Evolutionary conservation across 2,329 filamentous ascomycete genomes (phyloP), one percentile per base, ranked within the genome.

Genomic region (Fusarium dimerum): DNA sequence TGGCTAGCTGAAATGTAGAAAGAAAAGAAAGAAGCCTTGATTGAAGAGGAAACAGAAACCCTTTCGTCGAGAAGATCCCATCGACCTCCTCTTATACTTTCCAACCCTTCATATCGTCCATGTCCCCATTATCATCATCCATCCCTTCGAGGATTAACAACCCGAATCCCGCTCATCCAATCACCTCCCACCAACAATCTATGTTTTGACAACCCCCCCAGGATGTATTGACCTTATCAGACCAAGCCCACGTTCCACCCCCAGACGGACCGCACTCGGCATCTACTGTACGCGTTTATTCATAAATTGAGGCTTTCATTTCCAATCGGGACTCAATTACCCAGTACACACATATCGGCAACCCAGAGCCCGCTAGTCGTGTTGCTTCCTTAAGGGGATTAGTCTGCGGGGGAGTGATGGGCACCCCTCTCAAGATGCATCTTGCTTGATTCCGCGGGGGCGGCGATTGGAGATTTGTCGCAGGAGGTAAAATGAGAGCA

Each of bases 251-350:
- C 20, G 20, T 26, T 26, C 20, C 20, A 26, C 20, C 20, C 20
- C 20, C 20, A 26, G 20, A 26, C 32, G 32, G 32, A 36, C 32
- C 10, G 13, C 13, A 15, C 32, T 36, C 32, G 32, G 32, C 32
- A 36, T 36, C 10, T 15, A 36, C 20, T 26, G 20, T 26, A 26
- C 20, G 20, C 20, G 4, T 26, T 26, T 26, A 7, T 26, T 26
- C 4, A 26, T 4, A 26, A 26, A 26, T 26, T 5, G 20, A 26
- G 20, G 20, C 20, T 26, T 26, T 39, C 32, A 52, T n/a, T 16
- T 40, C 45, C 45, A 45, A 52, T 56, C 47, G 45, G 52, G 57
- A 60, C 57, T 60, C 57, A 60, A 60, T 60, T 60, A 57, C 44
- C 57, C 57, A 13, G 45, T 55, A 57, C 48, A 57, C 54, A 57